These are phyloP conservation scores for Ceratobasidium sp. DNA, from an alignment of 1,284 basidiomycete species.

Conservation along the genomic window DNA sequence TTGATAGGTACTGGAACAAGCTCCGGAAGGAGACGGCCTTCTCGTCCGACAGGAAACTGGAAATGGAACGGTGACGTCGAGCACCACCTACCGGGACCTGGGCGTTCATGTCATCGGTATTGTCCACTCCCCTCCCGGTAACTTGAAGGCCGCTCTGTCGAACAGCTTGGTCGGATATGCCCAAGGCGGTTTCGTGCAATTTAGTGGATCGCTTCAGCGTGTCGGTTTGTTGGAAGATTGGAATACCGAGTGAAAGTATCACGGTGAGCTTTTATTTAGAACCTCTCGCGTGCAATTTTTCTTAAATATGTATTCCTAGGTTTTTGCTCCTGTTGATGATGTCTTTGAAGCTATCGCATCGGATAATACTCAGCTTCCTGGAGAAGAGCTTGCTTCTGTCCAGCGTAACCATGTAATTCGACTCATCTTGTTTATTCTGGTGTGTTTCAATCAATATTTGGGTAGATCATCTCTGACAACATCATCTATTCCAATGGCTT, in stretches of 20 bases:
- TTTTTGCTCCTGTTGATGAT: constrained; percentile 52
- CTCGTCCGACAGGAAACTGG: constrained; percentile 44
- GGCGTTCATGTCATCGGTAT: constrained; percentile 49
- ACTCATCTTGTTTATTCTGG: not conserved
- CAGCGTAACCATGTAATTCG: constrained; percentile 45
- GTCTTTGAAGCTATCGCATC: constrained; percentile 44
- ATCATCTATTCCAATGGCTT: constrained; percentile 51
- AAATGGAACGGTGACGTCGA: constrained; percentile 45
- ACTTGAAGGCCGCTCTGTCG: constrained; percentile 46
- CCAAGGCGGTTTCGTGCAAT: not conserved
- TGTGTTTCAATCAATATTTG: too few species aligned
- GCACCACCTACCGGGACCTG: constrained; percentile 48
- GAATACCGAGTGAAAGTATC: not conserved
- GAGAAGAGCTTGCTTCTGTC: constrained; percentile 43
- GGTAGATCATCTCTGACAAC: constrained; percentile 49
- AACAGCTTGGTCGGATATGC: constrained; percentile 47
- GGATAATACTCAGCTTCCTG: constrained; percentile 25
- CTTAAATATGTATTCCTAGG: constrained; percentile 43
- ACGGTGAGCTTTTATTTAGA: constrained; percentile 39
- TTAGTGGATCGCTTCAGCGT: constrained; percentile 22
- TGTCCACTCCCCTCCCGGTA: constrained; percentile 48
- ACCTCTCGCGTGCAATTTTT: constrained; percentile 47
- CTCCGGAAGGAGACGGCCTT: constrained; percentile 7
- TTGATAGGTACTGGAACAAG: constrained; percentile 35
- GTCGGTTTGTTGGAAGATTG: not conserved